Percentiles rank a stretch among this genome's conserved stretches.
Conservation (phyloP, 768 basidiomycete genomes). For the Tricholomella constricta region DNA sequence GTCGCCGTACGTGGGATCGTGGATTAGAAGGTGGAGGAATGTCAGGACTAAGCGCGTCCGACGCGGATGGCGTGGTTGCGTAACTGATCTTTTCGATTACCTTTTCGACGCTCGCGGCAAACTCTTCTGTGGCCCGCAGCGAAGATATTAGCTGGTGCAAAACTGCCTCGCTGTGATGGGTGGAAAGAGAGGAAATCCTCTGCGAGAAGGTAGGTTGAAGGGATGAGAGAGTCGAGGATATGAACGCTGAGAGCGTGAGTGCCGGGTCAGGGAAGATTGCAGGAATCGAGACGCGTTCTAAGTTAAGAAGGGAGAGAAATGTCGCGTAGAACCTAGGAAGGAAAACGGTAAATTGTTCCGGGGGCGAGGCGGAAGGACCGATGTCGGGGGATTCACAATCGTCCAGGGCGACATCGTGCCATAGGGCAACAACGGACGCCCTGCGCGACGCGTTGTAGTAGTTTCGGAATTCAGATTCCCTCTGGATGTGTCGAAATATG, state of each 20-base stretch:
- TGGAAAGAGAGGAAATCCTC: conserved; percentile 70
- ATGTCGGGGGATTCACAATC: conserved; percentile 47
- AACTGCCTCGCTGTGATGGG: conserved; percentile 60
- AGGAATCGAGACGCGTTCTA: conserved; percentile 73
- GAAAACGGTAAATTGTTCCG: conserved; percentile 61
- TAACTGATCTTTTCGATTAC: conserved; percentile 73
- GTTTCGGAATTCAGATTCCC: conserved; percentile 89
- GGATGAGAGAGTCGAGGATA: conserved; percentile 77
- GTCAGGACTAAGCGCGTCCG: conserved; percentile 22
- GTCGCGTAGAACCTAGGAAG: conserved; percentile 74
- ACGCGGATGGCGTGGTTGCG: conserved; percentile 22
- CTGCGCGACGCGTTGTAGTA: conserved; percentile 92
- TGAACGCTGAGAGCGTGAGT: conserved; percentile 74
- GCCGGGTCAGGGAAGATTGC: conserved; percentile 88
- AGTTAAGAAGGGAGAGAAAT: conserved; percentile 64
- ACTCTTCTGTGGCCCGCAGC: conserved; percentile 80
- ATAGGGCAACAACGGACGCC: conserved; percentile 60
- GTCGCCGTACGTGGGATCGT: conserved; percentile 43
- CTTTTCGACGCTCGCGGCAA: conserved; percentile 71
- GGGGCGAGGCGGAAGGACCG: conserved; percentile 13
- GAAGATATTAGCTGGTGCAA: conserved; percentile 71
- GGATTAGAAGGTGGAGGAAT: conserved; percentile 8
- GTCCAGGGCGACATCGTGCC: conserved; percentile 61
- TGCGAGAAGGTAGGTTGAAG: conserved; percentile 83
- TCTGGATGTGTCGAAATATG: conserved; percentile 89